Conservation (phyloP, 352 stramenopile species). For the Chrysophaeum taylorii region DNA sequence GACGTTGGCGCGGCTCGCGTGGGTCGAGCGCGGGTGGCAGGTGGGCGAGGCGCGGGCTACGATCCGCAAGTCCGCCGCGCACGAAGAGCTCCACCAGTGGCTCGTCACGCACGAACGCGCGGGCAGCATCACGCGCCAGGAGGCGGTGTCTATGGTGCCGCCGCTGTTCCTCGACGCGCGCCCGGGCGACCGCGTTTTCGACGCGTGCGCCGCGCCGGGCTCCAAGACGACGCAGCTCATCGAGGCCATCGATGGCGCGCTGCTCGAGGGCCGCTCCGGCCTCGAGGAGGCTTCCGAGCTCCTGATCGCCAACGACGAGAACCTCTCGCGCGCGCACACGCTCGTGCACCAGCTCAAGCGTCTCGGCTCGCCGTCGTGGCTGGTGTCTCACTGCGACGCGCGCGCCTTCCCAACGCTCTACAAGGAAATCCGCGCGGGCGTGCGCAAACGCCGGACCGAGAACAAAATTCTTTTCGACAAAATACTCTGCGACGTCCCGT, state of each 20-base stretch:
- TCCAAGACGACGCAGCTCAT: constrained; percentile 98
- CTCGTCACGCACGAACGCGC: constrained; percentile 82
- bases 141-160: constrained; percentile 97
- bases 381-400: constrained; percentile 89
- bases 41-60: constrained; percentile 56
- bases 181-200: constrained; percentile 78
- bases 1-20: constrained; percentile 13
- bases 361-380: constrained; percentile 77
- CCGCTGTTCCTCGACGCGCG: constrained; percentile 88
- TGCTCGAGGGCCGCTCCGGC: too few relatives aligned
- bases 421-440: constrained; percentile 22
- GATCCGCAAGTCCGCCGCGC: constrained; percentile 75
- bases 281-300: constrained; percentile 47
- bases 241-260: constrained; percentile 41
- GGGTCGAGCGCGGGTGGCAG: background rate
- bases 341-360: constrained; percentile 92
- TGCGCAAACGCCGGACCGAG: constrained; percentile 30
- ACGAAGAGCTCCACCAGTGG: constrained; percentile 87
- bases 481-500: constrained; percentile 96
- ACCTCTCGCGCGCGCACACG: constrained; percentile 95
- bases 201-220: constrained; percentile 95
- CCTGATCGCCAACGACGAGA: constrained; percentile 89
- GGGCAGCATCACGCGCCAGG: constrained; percentile 90
- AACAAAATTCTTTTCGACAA: constrained; percentile 82
- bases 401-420: constrained; percentile 87